Evolutionary conservation across 768 basidiomycete genomes (phyloP).

Genomic region (Mycena leptocephala): DNA sequence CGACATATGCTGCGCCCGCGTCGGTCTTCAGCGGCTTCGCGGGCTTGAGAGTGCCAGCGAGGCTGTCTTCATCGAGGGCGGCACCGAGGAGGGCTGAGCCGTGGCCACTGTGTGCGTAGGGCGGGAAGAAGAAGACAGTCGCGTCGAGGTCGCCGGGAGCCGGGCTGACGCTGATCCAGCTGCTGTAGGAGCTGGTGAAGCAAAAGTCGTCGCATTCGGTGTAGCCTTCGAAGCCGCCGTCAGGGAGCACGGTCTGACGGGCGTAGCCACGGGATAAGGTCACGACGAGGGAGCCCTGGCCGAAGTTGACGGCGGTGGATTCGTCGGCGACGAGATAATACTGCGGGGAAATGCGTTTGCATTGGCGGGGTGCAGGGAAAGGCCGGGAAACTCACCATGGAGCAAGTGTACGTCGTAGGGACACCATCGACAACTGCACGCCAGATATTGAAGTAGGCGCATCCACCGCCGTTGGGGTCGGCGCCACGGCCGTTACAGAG

Average conservation of each 20-base stretch:
- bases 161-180: conserved; percentile 59
- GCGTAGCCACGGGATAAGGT: too few relatives aligned
- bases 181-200: conserved; percentile 50
- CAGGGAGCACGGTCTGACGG: too few relatives aligned
- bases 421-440: too few relatives aligned
- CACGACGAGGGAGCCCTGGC: too few relatives aligned
- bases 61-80: conserved; percentile 52
- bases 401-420: too few relatives aligned
- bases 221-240: too few relatives aligned
- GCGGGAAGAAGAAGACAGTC: conserved; percentile 58
- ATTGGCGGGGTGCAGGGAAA: not conserved
- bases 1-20: conserved; percentile 23
- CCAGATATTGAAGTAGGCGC: too few relatives aligned
- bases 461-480: too few relatives aligned
- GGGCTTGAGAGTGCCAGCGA: conserved; percentile 57
- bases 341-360: conserved; percentile 40
- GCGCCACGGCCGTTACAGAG: too few relatives aligned
- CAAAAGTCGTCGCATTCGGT: conserved; percentile 62
- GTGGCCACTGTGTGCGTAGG: conserved; percentile 58
- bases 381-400: too few relatives aligned
- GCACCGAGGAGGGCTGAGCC: conserved; percentile 58
- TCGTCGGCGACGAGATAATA: conserved; percentile 62
- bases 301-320: too few relatives aligned
- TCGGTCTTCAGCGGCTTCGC: conserved; percentile 50
- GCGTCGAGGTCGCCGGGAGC: conserved; percentile 59